Base-by-base conservation (phyloP, 2,329 filamentous ascomycete genomes). In the Reticulascus tulasneorum region DNA sequence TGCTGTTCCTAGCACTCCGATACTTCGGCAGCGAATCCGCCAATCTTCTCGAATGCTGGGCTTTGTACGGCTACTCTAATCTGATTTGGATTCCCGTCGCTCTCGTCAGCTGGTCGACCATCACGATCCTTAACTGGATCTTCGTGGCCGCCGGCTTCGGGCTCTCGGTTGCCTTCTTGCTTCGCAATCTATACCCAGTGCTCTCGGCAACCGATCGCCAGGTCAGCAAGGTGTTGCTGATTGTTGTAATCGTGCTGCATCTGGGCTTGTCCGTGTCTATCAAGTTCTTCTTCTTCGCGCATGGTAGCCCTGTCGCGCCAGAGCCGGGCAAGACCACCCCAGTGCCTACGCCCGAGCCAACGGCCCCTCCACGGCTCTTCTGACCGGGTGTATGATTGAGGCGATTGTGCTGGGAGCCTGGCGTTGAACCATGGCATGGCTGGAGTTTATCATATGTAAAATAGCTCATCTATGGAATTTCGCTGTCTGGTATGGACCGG, bases 31-130 rank as follows among this genome's bases (percentile, higher is more conserved):
- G 87, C 62, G 89, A 95, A 59, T 86, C 81, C 38, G 90, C 91
- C 45, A 94, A 95, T 63, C 69, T 98, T 41, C 77, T 98, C 48
- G 93, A 98, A 69, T 95, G 89, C 70, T 90, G 87, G 81, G 86
- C 89, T 41, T 71, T 98, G 23, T 98, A 97, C 62, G 93, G 93
- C 36, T 98, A 98, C 69, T 79, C 85, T 38, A 98, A 98, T 66
- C 71, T 98, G 53, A 87, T 98, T 55, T 98, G 93, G 93, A 90
- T 98, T 51, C 87, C 85, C 3, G 90, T 98, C 27, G 90, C 93
- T 30, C 66, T 94, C 45, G 86, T 96, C 49, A 89, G 84, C 58
- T 96, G 90, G 86, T 91, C 85, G 46, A 84, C 85, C 35, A 69
- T 96, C 50, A 81, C 79, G 36, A 79, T 88, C 37, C 77, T 98